A percentile compares a stretch with the other conserved stretches of the same genome.
Evolutionary conservation across 1,284 basidiomycete species (phyloP).

Genomic region (Acaromyces ingoldii): DNA sequence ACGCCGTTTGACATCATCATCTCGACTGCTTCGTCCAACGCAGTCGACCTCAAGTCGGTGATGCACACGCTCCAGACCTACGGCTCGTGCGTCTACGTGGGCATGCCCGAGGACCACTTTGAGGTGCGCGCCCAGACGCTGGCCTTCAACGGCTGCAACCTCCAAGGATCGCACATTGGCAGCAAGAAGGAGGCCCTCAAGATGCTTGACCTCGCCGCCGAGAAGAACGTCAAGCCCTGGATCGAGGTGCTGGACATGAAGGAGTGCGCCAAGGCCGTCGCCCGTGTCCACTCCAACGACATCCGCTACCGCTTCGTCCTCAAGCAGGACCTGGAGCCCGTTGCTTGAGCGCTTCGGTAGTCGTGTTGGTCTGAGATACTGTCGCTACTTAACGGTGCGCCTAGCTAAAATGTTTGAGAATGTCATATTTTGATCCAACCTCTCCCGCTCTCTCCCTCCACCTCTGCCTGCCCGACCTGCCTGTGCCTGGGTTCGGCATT

Average conservation of each 20-base stretch:
- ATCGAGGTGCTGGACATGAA: slow-evolving; percentile 61
- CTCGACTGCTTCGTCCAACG: slow-evolving; percentile 55
- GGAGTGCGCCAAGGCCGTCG: slow-evolving; percentile 59
- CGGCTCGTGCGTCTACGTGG: slow-evolving; percentile 60
- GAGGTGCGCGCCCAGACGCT: slow-evolving; percentile 52
- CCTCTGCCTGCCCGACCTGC: too few relatives aligned
- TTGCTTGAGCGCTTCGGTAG: too few relatives aligned
- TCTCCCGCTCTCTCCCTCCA: too few relatives aligned
- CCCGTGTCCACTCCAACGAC: slow-evolving; percentile 58
- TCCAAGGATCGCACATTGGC: slow-evolving; percentile 56
- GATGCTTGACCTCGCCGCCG: slow-evolving; percentile 43
- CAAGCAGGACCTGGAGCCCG: slow-evolving; percentile 9
- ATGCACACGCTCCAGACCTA: slow-evolving; percentile 58
- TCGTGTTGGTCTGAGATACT: too few relatives aligned
- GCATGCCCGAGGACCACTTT: slow-evolving; percentile 56
- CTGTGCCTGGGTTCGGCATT: too few relatives aligned
- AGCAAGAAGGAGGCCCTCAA: slow-evolving; percentile 62
- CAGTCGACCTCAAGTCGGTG: slow-evolving; percentile 55
- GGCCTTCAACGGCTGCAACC: slow-evolving; percentile 51
- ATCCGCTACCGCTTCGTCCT: slow-evolving; percentile 54
- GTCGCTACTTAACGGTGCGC: too few relatives aligned
- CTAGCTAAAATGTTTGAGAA: too few relatives aligned
- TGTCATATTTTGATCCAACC: too few relatives aligned
- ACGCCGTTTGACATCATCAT: slow-evolving; percentile 62
- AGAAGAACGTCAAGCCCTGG: slow-evolving; percentile 50